phyloP scores from a whole-genome alignment of 179 eudicot species.

The Silene noctiflora region DNA sequence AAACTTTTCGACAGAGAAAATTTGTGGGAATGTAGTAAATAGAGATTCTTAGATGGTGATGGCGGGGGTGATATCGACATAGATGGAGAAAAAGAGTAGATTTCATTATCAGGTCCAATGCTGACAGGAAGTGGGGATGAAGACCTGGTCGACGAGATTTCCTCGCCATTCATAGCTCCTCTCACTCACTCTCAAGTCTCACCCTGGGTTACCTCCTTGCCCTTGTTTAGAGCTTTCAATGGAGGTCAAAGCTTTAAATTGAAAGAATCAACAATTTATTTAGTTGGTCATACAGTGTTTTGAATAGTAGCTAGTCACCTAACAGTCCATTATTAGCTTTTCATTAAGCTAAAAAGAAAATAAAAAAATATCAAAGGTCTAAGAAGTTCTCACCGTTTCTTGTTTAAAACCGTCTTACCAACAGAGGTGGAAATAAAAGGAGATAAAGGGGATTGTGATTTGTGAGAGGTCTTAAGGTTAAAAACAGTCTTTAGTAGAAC shows the following conservation, averaged over 20 bases:
- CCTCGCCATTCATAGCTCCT: conserved; percentile 21
- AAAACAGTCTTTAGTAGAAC: no score
- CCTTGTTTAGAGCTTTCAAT: background rate
- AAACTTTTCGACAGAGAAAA: background rate
- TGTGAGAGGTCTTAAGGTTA: no score
- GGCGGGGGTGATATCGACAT: conserved; percentile 8
- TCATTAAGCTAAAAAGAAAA: background rate
- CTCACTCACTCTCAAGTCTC: background rate
- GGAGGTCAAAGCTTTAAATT: conserved; percentile 8
- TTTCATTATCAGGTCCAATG: conserved; percentile 27
- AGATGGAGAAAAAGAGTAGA: conserved; percentile 19
- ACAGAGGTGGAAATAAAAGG: no score
- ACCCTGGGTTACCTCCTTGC: background rate
- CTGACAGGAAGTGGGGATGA: conserved; percentile 30
- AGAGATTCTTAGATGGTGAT: conserved; percentile 18
- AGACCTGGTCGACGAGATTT: conserved; percentile 3
- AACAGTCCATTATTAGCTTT: conserved; percentile 17
- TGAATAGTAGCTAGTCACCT: conserved; percentile 23
- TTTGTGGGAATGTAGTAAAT: background rate
- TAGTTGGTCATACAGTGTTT: background rate
- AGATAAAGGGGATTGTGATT: no score
- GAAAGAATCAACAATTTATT: background rate
- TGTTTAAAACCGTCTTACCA: no score
- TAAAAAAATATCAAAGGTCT: background rate
- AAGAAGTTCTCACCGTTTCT: no score